phyloP scores from a whole-genome alignment of 768 basidiomycete species.

The Serendipita indica region DNA sequence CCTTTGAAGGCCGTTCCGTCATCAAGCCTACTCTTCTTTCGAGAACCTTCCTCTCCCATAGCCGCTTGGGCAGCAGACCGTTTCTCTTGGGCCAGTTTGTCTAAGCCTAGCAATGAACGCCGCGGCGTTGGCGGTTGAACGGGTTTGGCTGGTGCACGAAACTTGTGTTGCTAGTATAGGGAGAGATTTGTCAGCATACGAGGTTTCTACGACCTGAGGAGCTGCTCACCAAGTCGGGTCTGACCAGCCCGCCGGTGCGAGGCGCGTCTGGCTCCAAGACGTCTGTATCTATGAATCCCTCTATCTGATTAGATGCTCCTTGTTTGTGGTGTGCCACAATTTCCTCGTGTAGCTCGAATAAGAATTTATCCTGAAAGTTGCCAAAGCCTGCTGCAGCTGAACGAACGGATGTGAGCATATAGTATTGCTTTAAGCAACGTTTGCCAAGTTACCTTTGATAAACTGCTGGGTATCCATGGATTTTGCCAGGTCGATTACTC shows the following conservation, averaged over 20 bases:
- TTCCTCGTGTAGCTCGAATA: slow-evolving; percentile 65
- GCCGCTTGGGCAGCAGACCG: slow-evolving; percentile 38
- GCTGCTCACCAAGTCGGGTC: slow-evolving; percentile 41
- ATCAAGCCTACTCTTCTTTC: slow-evolving; percentile 50
- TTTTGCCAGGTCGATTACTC: slow-evolving; percentile 65
- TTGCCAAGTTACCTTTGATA: slow-evolving; percentile 42
- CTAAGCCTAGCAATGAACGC: slow-evolving; percentile 70
- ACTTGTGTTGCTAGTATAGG: slow-evolving; percentile 54
- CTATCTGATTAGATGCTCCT: slow-evolving; percentile 43
- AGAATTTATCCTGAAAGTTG: slow-evolving; percentile 67
- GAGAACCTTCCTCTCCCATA: slow-evolving; percentile 34
- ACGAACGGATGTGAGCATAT: not conserved
- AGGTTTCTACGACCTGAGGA: slow-evolving; percentile 1
- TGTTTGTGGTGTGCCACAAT: slow-evolving; percentile 58
- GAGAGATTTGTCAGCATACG: not conserved
- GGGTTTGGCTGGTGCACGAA: slow-evolving; percentile 57
- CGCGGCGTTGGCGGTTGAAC: slow-evolving; percentile 66
- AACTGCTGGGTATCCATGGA: slow-evolving; percentile 50
- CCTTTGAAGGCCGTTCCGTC: slow-evolving; percentile 80
- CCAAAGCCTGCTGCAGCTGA: slow-evolving; percentile 69
- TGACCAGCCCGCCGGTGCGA: slow-evolving; percentile 66
- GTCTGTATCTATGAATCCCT: slow-evolving; percentile 69
- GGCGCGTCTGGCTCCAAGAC: slow-evolving; percentile 66
- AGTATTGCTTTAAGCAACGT: slow-evolving; percentile 10
- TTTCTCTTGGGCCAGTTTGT: slow-evolving; percentile 80